phyloP scores from a whole-genome alignment of 345 rosid species.

The Acer negundo region DNA sequence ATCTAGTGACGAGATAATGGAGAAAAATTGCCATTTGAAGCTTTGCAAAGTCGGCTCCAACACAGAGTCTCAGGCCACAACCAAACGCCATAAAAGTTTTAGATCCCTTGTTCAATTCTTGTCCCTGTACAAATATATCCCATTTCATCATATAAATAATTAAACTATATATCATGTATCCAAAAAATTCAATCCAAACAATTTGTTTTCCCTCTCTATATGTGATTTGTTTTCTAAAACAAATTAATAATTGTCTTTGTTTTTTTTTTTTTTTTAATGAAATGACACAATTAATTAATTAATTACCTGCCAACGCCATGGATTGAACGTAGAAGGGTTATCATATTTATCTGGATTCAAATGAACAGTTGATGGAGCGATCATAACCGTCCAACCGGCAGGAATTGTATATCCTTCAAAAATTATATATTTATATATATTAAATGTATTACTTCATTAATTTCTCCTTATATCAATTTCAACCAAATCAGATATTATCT shows the following conservation, averaged over 20 bases:
- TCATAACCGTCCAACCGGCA: not conserved
- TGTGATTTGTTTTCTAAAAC: too few relatives aligned
- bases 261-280: too few relatives aligned
- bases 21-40: constrained; percentile 1
- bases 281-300: not conserved
- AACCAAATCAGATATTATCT: too few relatives aligned
- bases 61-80: not conserved
- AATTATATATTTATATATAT: not conserved
- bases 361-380: not conserved
- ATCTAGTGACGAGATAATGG: not conserved
- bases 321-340: not conserved
- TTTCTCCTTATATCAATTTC: not conserved
- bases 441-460: not conserved
- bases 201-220: too few relatives aligned
- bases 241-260: too few relatives aligned
- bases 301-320: not conserved
- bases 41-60: not conserved
- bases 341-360: not conserved
- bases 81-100: not conserved
- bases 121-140: not conserved
- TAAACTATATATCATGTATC: too few relatives aligned
- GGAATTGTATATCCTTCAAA: not conserved
- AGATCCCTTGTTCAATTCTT: not conserved
- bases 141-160: not conserved
- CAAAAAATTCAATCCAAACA: too few relatives aligned